Conservation (phyloP, 148 eudicot genomes). For the Euryodendron excelsum region DNA sequence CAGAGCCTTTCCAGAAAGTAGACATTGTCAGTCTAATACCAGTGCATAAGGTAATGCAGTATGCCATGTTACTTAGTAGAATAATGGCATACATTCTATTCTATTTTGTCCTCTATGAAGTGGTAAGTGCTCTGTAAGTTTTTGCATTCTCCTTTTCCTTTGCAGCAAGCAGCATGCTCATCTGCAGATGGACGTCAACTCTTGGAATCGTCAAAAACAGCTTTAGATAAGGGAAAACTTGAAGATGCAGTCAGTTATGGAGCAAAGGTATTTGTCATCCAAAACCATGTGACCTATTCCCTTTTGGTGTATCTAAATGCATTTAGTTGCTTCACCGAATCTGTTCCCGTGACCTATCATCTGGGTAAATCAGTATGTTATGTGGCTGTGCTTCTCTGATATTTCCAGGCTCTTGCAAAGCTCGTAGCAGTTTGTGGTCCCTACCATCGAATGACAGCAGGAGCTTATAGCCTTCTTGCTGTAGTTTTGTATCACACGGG, state of each 20-base stretch:
- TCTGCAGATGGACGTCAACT: constrained; percentile 99
- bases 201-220: constrained; percentile 96
- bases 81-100: constrained; percentile 4
- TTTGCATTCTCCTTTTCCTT: constrained; percentile 15
- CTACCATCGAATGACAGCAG: constrained; percentile 99
- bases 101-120: not conserved
- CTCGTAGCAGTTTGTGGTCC: constrained; percentile 99
- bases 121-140: constrained; percentile 9
- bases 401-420: constrained; percentile 90
- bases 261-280: constrained; percentile 65
- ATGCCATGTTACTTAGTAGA: constrained; percentile 9
- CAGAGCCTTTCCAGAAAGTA: constrained; percentile 68
- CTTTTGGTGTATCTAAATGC: not conserved
- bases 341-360: constrained; percentile 1
- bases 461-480: constrained; percentile 99
- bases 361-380: not conserved
- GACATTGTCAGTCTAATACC: constrained; percentile 90
- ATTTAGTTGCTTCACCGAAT: not conserved
- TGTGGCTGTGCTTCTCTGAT: constrained; percentile 16
- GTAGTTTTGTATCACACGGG: constrained; percentile 99
- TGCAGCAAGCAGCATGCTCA: constrained; percentile 99
- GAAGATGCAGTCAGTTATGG: constrained; percentile 99
- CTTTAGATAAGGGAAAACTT: constrained; percentile 98
- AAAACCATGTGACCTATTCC: not conserved
- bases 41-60: constrained; percentile 81